phyloP scores from a whole-genome alignment of 225 moss, liverwort and hornwort species.

The Anthoceros angustus region DNA sequence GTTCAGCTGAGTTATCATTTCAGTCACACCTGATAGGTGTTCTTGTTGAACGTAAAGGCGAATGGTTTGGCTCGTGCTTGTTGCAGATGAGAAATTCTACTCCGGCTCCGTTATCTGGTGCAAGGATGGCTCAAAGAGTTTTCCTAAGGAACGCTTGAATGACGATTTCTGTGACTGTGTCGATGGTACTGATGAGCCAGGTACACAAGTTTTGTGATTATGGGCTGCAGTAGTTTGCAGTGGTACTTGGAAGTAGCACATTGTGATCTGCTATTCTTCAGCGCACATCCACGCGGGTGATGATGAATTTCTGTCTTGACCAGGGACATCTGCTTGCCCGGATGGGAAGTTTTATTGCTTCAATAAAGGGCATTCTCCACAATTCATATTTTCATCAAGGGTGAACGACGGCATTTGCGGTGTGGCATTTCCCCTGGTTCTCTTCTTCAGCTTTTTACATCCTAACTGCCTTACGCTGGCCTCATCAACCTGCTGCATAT shows the following conservation, averaged over 20 bases:
- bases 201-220: conserved; percentile 12
- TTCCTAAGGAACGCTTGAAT: conserved; percentile 63
- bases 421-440: conserved; percentile 18
- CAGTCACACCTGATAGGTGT: no score
- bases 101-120: conserved; percentile 62
- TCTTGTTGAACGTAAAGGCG: no score
- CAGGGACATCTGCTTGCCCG: conserved; percentile 93
- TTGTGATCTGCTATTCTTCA: background rate
- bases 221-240: background rate
- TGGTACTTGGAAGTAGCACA: no score
- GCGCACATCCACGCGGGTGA: conserved; percentile 12
- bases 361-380: conserved; percentile 52
- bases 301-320: conserved; percentile 12
- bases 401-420: conserved; percentile 97
- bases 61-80: no score
- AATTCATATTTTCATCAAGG: conserved; percentile 59
- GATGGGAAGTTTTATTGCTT: conserved; percentile 67
- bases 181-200: conserved; percentile 97
- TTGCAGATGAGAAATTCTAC: conserved; percentile 71
- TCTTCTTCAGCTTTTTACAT: background rate
- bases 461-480: background rate
- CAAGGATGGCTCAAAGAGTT: conserved; percentile 58
- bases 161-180: conserved; percentile 93
- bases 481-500: background rate
- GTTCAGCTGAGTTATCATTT: no score